These are phyloP conservation scores for Clitoria ternatea DNA, from an alignment of 306 rosid species.

Conservation along the genomic window DNA sequence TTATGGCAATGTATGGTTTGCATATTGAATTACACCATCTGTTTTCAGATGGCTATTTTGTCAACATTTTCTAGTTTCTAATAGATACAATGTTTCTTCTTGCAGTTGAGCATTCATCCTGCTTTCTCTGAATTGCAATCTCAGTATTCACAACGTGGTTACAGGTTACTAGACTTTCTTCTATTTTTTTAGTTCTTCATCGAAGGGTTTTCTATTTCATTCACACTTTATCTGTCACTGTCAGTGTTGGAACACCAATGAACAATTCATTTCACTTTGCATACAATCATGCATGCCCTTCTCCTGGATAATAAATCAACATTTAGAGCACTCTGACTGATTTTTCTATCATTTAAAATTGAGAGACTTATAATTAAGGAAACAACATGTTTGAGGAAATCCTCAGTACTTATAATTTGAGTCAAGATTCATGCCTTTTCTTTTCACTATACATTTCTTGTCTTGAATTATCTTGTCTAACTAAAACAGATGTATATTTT, in stretches of 20 bases:
- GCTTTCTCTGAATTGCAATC: conserved; percentile 72
- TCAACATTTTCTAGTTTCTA: conserved; percentile 21
- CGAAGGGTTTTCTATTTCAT: background rate
- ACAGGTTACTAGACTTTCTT: conserved; percentile 56
- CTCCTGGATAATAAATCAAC: conserved; percentile 13
- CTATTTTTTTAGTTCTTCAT: background rate
- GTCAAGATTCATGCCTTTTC: conserved; percentile 3
- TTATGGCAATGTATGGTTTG: background rate
- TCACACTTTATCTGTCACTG: background rate
- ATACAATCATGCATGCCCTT: background rate
- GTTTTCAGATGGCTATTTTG: conserved; percentile 13
- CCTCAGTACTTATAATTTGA: background rate
- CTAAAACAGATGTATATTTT: background rate
- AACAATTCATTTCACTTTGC: conserved; percentile 10
- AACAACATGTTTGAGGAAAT: conserved; percentile 5
- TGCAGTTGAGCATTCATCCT: conserved; percentile 78
- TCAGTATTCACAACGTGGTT: conserved; percentile 73
- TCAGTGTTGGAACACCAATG: background rate
- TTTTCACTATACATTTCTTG: background rate
- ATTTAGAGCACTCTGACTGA: conserved; percentile 13
- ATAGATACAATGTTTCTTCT: conserved; percentile 20
- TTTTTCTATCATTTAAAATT: conserved; percentile 5
- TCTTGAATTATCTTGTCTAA: conserved; percentile 4
- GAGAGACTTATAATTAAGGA: conserved; percentile 3
- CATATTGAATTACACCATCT: background rate